Evolutionary conservation across 139 green algal species (phyloP), one percentile per base, ranked within the genome.

Genomic region (Diplosphaera chodatii): DNA sequence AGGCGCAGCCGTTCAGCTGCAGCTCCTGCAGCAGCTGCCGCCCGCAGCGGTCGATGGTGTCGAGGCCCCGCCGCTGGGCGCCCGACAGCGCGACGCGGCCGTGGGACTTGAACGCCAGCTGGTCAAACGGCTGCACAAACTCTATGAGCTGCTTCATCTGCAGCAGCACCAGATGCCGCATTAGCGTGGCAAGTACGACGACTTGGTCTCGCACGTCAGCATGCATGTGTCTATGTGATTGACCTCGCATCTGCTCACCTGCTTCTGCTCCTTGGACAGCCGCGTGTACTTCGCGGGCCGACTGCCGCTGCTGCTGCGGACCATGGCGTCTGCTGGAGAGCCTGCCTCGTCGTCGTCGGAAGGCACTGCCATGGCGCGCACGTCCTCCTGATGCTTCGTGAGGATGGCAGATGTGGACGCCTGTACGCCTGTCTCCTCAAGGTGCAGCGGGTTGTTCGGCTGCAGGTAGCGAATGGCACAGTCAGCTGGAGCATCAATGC

Each of bases 91-190:
- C 28, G 15, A 70, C 20, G 18, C 27, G 32, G 15, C 34, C 71
- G 64, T 72, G 72, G 40, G 79, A 85, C 66, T 86, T 89, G 75
- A 95, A 89, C 29, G 82, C 83, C 27, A 89, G 79, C n/a, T 81
- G 82, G 65, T 97, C 82, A 77, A 97, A 97, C 13, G 91, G 91
- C 59, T 94, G 76, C 37, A 97, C 80, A n/a, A 68, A 82, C 32
- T 75, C 68, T 4, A 97, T 72, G 30, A 92, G 77, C 63, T 74
- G 41, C 55, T 74, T 67, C 27, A 72, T 63, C 74, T 78, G 73
- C 40, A 55, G 27, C 8, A 63, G 28, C 37, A 48, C 10, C 37
- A 48, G 8, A 48, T 48, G 37, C 37, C 6, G 37, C 37, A 20
- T 48, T 6, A 6, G 37, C 6, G 8, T 48, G 6, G 37, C 37